phyloP scores from a whole-genome alignment of 139 green algal genomes.

The Closterium sp. region DNA sequence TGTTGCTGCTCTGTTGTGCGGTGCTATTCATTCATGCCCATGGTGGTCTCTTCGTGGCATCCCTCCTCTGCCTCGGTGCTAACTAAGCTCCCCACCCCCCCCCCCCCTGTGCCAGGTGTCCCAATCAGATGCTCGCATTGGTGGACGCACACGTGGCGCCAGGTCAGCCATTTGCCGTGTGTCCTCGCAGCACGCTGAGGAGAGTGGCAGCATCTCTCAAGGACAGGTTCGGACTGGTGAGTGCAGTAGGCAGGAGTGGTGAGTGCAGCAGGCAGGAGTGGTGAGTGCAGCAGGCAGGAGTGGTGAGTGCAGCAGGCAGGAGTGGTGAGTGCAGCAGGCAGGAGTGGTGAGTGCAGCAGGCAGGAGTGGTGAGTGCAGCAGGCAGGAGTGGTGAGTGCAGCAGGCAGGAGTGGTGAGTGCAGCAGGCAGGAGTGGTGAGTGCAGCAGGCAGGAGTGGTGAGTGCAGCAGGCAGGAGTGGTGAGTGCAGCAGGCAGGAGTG shows the following conservation, averaged over 20 bases:
- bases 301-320: neutral
- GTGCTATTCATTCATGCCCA: too few relatives aligned
- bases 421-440: neutral
- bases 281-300: neutral
- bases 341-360: neutral
- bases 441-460: too few relatives aligned
- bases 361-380: too few relatives aligned
- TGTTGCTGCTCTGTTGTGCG: too few relatives aligned
- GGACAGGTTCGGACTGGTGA: neutral
- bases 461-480: too few relatives aligned
- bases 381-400: neutral
- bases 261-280: neutral
- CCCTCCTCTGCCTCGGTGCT: neutral
- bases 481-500: neutral
- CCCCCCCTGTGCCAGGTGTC: neutral
- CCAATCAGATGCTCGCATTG: neutral
- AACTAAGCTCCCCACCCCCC: neutral
- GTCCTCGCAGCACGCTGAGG: neutral
- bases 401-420: too few relatives aligned
- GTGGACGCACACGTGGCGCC: neutral
- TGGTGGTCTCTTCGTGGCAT: neutral
- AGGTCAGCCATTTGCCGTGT: neutral
- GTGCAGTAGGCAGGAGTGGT: neutral
- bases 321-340: too few relatives aligned
- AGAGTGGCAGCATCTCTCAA: neutral